Conservation (phyloP, 2,329 filamentous ascomycete genomes). For the Phialophora verrucosa region DNA sequence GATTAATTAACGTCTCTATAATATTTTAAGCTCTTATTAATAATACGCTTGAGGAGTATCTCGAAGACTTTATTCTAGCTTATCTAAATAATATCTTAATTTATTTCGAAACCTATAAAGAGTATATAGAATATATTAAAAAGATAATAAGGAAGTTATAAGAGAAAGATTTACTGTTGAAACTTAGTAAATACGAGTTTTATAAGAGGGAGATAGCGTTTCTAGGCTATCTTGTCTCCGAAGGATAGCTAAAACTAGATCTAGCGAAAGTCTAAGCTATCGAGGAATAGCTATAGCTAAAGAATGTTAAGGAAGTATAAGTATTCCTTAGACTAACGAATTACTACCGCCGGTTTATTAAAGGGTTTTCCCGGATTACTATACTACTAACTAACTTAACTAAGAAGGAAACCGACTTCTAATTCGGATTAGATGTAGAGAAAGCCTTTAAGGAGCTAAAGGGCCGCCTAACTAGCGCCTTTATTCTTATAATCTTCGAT, state of each 20-base stretch:
- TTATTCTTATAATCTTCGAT: constrained; percentile 33
- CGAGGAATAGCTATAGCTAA: not conserved
- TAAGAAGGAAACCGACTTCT: not conserved
- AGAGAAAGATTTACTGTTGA: too few species aligned
- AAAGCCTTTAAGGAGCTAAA: constrained; percentile 15
- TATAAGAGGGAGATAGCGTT: too few species aligned
- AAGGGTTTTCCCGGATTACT: not conserved
- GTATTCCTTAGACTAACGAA: not conserved
- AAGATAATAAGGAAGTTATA: too few species aligned
- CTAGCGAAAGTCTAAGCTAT: not conserved
- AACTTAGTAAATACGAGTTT: too few species aligned
- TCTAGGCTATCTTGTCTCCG: too few species aligned
- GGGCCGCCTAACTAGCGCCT: not conserved
- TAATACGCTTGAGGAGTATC: not conserved
- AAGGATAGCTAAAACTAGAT: not conserved
- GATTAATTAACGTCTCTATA: not conserved
- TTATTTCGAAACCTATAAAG: not conserved
- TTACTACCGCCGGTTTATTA: constrained; percentile 12
- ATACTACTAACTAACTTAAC: not conserved
- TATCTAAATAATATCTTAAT: constrained; percentile 9
- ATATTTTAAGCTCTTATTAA: constrained; percentile 6
- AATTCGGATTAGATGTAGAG: constrained; percentile 4
- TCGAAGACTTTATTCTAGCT: not conserved
- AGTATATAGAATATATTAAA: not conserved
- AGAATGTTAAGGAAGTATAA: not conserved